Base-by-base conservation (phyloP, 768 basidiomycete species). In the Mycena kentingensis region DNA sequence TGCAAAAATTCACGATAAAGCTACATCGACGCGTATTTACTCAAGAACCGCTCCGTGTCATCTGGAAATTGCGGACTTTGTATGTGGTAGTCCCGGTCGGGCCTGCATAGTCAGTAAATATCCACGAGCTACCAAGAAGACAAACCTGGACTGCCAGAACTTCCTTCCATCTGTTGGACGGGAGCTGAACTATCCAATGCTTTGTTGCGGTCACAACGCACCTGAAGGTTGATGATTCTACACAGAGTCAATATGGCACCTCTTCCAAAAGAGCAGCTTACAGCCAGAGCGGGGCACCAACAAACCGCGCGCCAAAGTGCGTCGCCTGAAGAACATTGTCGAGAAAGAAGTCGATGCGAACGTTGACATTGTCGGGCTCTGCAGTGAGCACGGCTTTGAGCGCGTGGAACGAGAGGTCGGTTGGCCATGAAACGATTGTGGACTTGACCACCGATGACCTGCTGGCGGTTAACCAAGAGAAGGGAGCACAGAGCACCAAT, bases 201-300 rank as follows among this genome's bases (percentile, higher is more conserved):
- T 3, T 32, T 42, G 5, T 5, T 19, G 25, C 11, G 4, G 29
- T 38, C 37, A 16, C 8, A 22, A 51, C 62, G 22, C 45, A 70
- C 73, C 69, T 75, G 74, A 13, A 76, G 58, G 51, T 77, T 71
- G 46, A 77, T 67, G 27, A 77, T 77, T n/a, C 74, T 76, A 49
- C 22, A 22, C 25, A 37, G n/a, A 34, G 10, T 3, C 25, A 31
- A 10, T n/a, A 19, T 51, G 2, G 55, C 22, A 19, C 26, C 8
- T 28, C 37, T 39, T 45, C 16, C 10, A 44, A 29, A 22, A 36
- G 29, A 32, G 15, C 24, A 15, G 65, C 75, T 59, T 52, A 76
- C 75, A 77, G 62, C 72, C 73, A 76, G 48, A 77, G 53, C 1
- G 75, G 65, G 44, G 73, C 60, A 11, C 71, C 72, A 19, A 74